These are phyloP conservation scores for Spizellomyces sp. DNA, from an alignment of 192 early-diverging fungal genomes.

Conservation along the genomic window DNA sequence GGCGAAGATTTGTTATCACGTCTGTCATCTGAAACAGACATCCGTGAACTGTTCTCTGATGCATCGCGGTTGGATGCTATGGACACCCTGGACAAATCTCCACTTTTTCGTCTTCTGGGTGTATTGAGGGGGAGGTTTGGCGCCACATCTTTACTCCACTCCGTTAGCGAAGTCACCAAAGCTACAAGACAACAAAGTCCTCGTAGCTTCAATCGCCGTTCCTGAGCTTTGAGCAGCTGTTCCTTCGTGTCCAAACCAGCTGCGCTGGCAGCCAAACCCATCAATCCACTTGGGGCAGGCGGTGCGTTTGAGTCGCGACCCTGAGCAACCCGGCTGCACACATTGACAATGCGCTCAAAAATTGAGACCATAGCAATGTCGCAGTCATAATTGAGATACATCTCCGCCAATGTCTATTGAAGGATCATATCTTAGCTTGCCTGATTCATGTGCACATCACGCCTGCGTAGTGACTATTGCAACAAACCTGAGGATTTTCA, in stretches of 20 bases:
- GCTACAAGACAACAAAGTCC: constrained; percentile 52
- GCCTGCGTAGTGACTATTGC: neutral
- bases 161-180: constrained; percentile 51
- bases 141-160: constrained; percentile 51
- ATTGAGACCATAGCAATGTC: constrained; percentile 51
- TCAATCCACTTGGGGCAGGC: constrained; percentile 22
- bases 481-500: constrained; percentile 48
- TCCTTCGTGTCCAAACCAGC: constrained; percentile 38
- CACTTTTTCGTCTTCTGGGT: neutral
- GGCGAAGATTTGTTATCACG: neutral
- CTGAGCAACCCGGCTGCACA: constrained; percentile 49
- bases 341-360: constrained; percentile 55
- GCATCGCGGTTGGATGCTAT: neutral
- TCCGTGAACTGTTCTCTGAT: neutral
- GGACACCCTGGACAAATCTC: neutral
- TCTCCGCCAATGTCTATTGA: constrained; percentile 53
- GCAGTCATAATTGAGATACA: constrained; percentile 68
- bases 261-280: constrained; percentile 40
- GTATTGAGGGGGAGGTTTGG: constrained; percentile 23
- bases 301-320: constrained; percentile 27
- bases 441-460: too few species aligned
- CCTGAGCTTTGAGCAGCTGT: constrained; percentile 46
- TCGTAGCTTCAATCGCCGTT: constrained; percentile 41
- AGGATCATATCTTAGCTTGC: too few species aligned
- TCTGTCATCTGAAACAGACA: neutral